phyloP scores from a whole-genome alignment of 192 early-diverging fungal genomes.

The Backusella australiensis region DNA sequence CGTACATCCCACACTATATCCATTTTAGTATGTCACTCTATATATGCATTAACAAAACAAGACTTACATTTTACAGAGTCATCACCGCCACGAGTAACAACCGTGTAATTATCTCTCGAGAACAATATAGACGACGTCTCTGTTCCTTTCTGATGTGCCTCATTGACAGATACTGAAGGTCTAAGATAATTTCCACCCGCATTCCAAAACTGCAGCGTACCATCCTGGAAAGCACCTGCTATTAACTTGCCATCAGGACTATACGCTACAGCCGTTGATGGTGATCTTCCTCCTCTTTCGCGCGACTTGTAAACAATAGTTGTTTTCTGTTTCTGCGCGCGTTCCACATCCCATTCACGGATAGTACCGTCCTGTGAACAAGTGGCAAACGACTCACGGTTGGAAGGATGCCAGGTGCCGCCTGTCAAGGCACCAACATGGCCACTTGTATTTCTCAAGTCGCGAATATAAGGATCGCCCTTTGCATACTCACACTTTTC shows the following conservation, averaged over 20 bases:
- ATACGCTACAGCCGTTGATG: constrained; percentile 70
- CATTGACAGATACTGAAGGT: constrained; percentile 56
- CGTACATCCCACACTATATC: constrained; percentile 83
- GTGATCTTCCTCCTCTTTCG: constrained; percentile 62
- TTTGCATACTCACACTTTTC: constrained; percentile 73
- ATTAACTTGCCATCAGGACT: constrained; percentile 70
- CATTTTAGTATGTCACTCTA: neutral
- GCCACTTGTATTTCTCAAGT: constrained; percentile 80
- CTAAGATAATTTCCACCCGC: constrained; percentile 59
- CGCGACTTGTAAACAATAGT: constrained; percentile 78
- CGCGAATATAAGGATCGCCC: constrained; percentile 93
- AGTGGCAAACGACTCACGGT: constrained; percentile 67
- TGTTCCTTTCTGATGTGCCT: constrained; percentile 67
- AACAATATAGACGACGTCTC: constrained; percentile 72
- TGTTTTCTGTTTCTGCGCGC: constrained; percentile 65
- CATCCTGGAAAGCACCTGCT: constrained; percentile 72
- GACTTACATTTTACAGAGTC: constrained; percentile 76
- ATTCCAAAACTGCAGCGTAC: constrained; percentile 76
- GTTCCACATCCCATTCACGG: constrained; percentile 81
- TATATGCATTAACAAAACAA: neutral
- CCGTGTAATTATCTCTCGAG: constrained; percentile 57
- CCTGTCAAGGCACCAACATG: constrained; percentile 80
- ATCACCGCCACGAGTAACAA: constrained; percentile 81
- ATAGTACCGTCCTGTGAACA: constrained; percentile 81
- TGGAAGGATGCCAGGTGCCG: constrained; percentile 77